These are phyloP conservation scores for Xerocomus potaroensis DNA, from an alignment of 768 basidiomycete genomes.

Conservation along the genomic window DNA sequence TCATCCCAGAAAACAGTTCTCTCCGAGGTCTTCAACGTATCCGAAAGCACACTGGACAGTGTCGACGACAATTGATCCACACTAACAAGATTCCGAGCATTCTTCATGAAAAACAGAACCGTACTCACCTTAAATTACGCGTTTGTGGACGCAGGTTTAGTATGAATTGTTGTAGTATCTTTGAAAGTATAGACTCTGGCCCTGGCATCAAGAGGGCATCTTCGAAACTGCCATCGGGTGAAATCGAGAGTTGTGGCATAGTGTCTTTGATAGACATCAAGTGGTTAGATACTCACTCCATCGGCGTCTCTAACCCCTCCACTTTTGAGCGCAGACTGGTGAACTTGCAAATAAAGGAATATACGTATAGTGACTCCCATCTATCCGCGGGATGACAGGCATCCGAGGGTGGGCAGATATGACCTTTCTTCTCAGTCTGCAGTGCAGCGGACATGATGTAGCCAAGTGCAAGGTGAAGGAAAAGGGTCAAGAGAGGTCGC, in stretches of 20 bases:
- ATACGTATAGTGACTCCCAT: slow-evolving; percentile 86
- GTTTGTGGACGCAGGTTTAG: slow-evolving; percentile 80
- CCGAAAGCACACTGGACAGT: slow-evolving; percentile 61
- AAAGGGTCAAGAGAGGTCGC: slow-evolving; percentile 34
- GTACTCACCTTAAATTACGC: slow-evolving; percentile 80
- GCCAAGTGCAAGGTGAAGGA: slow-evolving; percentile 29
- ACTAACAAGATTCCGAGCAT: slow-evolving; percentile 42
- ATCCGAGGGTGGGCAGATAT: slow-evolving; percentile 51
- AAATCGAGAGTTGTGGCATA: slow-evolving; percentile 33
- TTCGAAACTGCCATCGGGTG: slow-evolving; percentile 56
- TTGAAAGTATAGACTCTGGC: slow-evolving; percentile 68
- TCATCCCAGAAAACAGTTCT: slow-evolving; percentile 82
- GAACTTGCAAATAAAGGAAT: slow-evolving; percentile 81
- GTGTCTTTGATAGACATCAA: slow-evolving; percentile 14
- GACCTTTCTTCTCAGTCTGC: slow-evolving; percentile 44
- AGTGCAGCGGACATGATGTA: slow-evolving; percentile 36
- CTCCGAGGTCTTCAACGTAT: slow-evolving; percentile 69
- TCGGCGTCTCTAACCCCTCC: slow-evolving; percentile 73
- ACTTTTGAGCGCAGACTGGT: slow-evolving; percentile 69
- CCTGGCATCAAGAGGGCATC: slow-evolving; percentile 69
- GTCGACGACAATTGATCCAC: slow-evolving; percentile 80
- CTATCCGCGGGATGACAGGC: slow-evolving; percentile 74
- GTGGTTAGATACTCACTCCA: slow-evolving; percentile 62
- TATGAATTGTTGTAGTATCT: slow-evolving; percentile 71
- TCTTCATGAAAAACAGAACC: slow-evolving; percentile 25